Conservation (phyloP, 768 basidiomycete species). For the Xerocomellus intermedius region DNA sequence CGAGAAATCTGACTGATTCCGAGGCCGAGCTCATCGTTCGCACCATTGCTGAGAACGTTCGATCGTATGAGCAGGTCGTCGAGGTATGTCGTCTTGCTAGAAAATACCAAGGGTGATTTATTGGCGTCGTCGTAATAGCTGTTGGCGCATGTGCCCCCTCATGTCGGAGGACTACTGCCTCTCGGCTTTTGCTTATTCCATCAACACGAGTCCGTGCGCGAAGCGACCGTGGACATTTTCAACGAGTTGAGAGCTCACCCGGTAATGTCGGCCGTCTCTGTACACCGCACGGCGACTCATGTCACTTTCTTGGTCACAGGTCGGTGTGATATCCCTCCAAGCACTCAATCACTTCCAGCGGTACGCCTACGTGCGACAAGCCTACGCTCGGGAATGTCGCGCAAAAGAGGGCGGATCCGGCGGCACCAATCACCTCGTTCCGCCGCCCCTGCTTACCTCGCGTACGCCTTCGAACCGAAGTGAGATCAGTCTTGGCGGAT, state of each 20-base stretch:
- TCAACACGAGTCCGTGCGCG: conserved; percentile 71
- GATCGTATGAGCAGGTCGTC: conserved; percentile 82
- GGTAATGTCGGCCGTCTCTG: conserved; percentile 44
- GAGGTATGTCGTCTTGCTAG: conserved; percentile 55
- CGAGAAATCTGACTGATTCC: conserved; percentile 64
- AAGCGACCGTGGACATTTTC: conserved; percentile 80
- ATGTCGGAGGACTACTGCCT: conserved; percentile 79
- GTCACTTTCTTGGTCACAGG: conserved; percentile 39
- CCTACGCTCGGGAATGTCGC: conserved; percentile 60
- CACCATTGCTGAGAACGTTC: conserved; percentile 66
- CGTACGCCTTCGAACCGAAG: conserved; percentile 47
- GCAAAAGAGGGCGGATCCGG: conserved; percentile 27
- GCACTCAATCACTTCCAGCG: conserved; percentile 86
- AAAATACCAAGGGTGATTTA: not conserved
- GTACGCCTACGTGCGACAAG: conserved; percentile 83
- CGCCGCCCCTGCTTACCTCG: conserved; percentile 31
- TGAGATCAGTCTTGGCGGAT: conserved; percentile 34
- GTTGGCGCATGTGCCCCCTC: conserved; percentile 71
- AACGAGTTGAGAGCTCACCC: conserved; percentile 74
- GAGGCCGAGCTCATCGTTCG: conserved; percentile 79
- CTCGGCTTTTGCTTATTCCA: conserved; percentile 92
- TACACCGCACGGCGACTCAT: no score
- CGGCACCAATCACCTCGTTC: conserved; percentile 29
- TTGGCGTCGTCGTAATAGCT: conserved; percentile 47
- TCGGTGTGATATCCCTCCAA: conserved; percentile 75